Evolutionary conservation across 2,329 filamentous ascomycete species (phyloP), one percentile per base, ranked within the genome.

Genomic region (Phialemoniopsis sp.): DNA sequence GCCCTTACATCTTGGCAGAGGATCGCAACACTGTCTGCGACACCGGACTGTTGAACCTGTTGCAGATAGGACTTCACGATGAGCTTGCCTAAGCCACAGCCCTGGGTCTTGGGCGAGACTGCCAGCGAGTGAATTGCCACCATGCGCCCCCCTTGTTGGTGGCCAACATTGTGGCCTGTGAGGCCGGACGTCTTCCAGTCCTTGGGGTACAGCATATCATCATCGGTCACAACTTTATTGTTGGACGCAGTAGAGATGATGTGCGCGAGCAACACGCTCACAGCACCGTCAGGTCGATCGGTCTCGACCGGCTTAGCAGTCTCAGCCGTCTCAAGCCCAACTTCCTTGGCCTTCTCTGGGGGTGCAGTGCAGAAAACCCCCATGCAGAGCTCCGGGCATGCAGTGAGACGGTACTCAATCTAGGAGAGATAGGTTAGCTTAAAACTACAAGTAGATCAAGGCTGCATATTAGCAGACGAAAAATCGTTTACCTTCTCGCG

Each of bases 41-140:
- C 73, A 2, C 73, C 80, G 2, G 83, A 77, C 44, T 79, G 76
- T 54, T 79, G 81, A 63, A 93, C 84, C 38, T 87, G 77, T 57
- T 90, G 82, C 40, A 90, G 72, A 55, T 89, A 95, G 4, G 83
- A 76, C 59, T 79, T 82, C 66, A 95, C 70, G 43, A 94, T 65
- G 15, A 83, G 80, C 46, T 76, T 80, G 13, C 87, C 90, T 3
- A 95, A 68, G 2, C 87, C 85, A 41, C 81, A 79, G 28, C 78
- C 72, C 48, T 93, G 87, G 41, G 89, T 79, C 43, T 82, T 77
- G 1, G 87, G 88, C 39, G 85, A 71, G 6, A 95, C 82, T 14
- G 86, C 87, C 5, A 96, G 72, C 1, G 87, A 91, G 62, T 96
- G 90, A 36, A 95, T 66, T 40, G 81, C 87, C 40, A 95, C 73